Conservation (phyloP, 768 basidiomycete genomes). For the Sarcodon sp. region DNA sequence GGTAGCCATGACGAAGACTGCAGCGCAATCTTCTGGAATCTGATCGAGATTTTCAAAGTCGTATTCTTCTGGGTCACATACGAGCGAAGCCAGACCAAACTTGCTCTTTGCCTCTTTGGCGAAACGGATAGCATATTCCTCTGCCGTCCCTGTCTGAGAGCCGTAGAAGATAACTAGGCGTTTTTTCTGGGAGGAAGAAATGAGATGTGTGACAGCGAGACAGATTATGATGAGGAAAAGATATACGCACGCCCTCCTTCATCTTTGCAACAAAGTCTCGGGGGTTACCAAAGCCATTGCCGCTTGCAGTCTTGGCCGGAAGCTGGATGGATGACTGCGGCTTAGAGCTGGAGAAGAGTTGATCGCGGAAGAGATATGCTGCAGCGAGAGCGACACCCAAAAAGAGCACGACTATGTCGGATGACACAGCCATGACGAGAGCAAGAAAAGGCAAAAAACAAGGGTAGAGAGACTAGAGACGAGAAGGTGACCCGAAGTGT, state of each 20-base stretch:
- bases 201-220: conserved; percentile 4
- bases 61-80: conserved; percentile 98
- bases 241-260: conserved; percentile 74
- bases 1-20: conserved; percentile 94
- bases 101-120: conserved; percentile 97
- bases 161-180: conserved; percentile 96
- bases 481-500: background rate
- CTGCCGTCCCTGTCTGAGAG: conserved; percentile 96
- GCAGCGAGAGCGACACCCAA: conserved; percentile 68
- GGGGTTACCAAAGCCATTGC: conserved; percentile 75
- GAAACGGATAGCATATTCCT: conserved; percentile 94
- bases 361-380: conserved; percentile 75
- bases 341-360: conserved; percentile 57
- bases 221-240: background rate
- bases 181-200: conserved; percentile 58
- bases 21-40: conserved; percentile 76
- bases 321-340: conserved; percentile 39
- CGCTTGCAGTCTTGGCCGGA: conserved; percentile 22
- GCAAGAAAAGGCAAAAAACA: conserved; percentile 4
- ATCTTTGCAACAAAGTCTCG: conserved; percentile 91
- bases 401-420: conserved; percentile 60
- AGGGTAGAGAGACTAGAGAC: conserved; percentile 3
- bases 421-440: conserved; percentile 26
- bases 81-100: conserved; percentile 89
- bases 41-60: conserved; percentile 95